Evolutionary conservation across 1,284 basidiomycete species (phyloP).

Genomic region (Rhodotorula sp.): DNA sequence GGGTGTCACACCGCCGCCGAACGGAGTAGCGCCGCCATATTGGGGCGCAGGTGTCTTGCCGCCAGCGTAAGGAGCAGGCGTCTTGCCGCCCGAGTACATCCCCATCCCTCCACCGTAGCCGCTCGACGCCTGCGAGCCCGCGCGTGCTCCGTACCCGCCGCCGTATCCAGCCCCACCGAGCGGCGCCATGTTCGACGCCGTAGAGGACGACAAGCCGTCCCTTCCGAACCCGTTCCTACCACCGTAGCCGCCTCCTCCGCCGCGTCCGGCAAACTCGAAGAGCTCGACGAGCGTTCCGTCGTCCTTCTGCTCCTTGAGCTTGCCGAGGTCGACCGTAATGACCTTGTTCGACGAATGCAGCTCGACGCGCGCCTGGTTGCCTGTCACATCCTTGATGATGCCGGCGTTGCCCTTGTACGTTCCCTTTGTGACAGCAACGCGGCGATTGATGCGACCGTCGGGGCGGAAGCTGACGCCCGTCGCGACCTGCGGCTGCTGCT

Average conservation of each 20-base stretch:
- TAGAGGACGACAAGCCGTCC: slow-evolving; percentile 17
- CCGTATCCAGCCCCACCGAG: slow-evolving; percentile 24
- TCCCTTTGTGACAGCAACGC: slow-evolving; percentile 80
- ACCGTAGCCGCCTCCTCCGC: slow-evolving; percentile 14
- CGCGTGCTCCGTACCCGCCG: not conserved
- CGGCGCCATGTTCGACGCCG: slow-evolving; percentile 22
- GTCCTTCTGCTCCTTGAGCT: slow-evolving; percentile 72
- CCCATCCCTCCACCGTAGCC: slow-evolving; percentile 16
- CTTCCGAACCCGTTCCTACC: slow-evolving; percentile 16
- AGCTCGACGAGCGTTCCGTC: slow-evolving; percentile 35
- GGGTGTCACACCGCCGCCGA: slow-evolving; percentile 47
- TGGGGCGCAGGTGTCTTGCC: slow-evolving; percentile 40
- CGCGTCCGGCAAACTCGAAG: slow-evolving; percentile 22
- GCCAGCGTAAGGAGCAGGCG: slow-evolving; percentile 33
- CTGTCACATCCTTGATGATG: slow-evolving; percentile 92
- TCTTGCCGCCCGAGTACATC: slow-evolving; percentile 4
- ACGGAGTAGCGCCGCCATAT: slow-evolving; percentile 27
- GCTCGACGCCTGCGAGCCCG: not conserved
- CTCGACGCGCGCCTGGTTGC: slow-evolving; percentile 82
- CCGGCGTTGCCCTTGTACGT: slow-evolving; percentile 89
- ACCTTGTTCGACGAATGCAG: slow-evolving; percentile 86
- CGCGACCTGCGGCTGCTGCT: slow-evolving; percentile 14
- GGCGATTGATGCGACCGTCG: slow-evolving; percentile 73
- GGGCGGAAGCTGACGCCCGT: slow-evolving; percentile 46
- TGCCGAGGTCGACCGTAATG: slow-evolving; percentile 78